phyloP scores from a whole-genome alignment of 306 rosid genomes.

The Vigna angularis region DNA sequence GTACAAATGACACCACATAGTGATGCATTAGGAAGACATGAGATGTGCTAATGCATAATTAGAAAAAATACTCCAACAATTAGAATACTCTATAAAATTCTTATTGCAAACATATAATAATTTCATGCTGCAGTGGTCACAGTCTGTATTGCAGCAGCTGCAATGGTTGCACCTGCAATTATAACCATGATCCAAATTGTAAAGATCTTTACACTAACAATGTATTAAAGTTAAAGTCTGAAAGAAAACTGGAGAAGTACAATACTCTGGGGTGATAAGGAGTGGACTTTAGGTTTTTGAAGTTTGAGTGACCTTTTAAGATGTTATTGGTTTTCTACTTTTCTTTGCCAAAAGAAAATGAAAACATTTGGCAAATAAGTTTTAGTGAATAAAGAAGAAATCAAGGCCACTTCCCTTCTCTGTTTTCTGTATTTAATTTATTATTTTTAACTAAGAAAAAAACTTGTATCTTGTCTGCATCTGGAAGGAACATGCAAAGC shows the following conservation, averaged over 20 bases:
- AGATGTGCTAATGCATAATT: no score
- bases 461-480: background rate
- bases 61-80: no score
- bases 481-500: background rate
- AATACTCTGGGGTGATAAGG: background rate
- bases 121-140: no score
- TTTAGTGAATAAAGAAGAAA: background rate
- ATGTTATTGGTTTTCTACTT: background rate
- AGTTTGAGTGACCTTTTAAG: background rate
- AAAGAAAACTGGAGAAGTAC: background rate
- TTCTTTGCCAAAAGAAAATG: slow-evolving; percentile 1
- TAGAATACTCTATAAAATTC: no score
- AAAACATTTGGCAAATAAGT: background rate
- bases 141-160: no score
- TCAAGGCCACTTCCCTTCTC: background rate
- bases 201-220: background rate
- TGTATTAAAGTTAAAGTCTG: background rate
- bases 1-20: no score
- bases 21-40: no score
- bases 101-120: no score
- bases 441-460: background rate
- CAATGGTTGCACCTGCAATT: no score
- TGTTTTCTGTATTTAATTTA: background rate
- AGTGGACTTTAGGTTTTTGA: background rate
- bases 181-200: no score